Conservation (phyloP, 2,329 filamentous ascomycete species). For the Colletotrichum incanum region DNA sequence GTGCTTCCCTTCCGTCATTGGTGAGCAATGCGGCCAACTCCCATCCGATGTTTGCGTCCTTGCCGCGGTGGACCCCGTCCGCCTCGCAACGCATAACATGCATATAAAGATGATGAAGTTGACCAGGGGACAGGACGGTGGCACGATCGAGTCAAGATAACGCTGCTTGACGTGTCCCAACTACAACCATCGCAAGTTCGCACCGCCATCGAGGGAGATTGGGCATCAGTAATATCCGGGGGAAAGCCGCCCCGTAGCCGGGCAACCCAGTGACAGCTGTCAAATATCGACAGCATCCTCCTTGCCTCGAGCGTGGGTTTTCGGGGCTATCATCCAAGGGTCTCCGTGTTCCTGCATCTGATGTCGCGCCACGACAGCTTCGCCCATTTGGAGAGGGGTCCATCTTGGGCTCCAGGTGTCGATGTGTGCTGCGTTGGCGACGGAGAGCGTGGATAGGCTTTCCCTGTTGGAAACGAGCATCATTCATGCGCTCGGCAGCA, state of each 20-base stretch:
- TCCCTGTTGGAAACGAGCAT: constrained; percentile 39
- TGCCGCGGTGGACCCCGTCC: constrained; percentile 27
- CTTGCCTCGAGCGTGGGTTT: constrained; percentile 26
- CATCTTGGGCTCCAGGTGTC: constrained; percentile 7
- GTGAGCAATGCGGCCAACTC: constrained; percentile 23
- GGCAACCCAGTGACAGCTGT: constrained; percentile 40
- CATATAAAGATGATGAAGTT: constrained; percentile 21
- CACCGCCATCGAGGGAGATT: constrained; percentile 14
- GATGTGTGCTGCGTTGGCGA: constrained; percentile 25
- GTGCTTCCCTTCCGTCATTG: constrained; percentile 36
- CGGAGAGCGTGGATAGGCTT: constrained; percentile 13
- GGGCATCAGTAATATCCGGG: neutral
- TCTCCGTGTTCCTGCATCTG: constrained; percentile 31
- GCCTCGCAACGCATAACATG: constrained; percentile 34
- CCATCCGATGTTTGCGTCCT: constrained; percentile 31
- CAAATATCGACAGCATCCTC: constrained; percentile 38
- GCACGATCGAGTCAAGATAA: constrained; percentile 23
- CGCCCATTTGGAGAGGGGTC: neutral
- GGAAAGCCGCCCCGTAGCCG: constrained; percentile 17
- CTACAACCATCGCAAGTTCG: constrained; percentile 22
- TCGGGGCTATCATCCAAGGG: constrained; percentile 21
- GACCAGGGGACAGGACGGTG: constrained; percentile 7
- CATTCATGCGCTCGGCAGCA: constrained; percentile 36
- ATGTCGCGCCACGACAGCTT: constrained; percentile 36
- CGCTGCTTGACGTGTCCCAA: neutral